phyloP scores from a whole-genome alignment of 148 eudicot species.

The Beta vulgaris region DNA sequence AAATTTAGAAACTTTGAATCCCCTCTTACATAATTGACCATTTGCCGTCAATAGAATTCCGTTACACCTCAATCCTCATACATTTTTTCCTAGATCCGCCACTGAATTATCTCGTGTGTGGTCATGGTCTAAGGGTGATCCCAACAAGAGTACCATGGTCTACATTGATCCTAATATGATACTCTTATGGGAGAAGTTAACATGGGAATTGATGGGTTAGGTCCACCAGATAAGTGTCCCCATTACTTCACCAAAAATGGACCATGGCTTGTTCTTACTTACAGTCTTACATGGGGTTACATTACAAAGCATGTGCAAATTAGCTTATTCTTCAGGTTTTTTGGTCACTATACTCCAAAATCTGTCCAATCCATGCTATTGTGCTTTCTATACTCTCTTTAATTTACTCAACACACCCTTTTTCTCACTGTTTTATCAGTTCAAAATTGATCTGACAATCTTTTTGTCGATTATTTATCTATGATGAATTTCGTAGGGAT shows the following conservation, averaged over 20 bases:
- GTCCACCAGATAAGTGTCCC: background rate
- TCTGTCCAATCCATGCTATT: slow-evolving; percentile 7
- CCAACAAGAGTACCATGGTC: no score
- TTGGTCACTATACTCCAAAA: slow-evolving; percentile 3
- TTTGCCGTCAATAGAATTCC: no score
- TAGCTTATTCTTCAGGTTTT: background rate
- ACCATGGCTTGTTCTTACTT: background rate
- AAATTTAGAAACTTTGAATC: no score
- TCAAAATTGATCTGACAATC: slow-evolving; percentile 1
- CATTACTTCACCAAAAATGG: background rate
- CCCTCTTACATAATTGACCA: no score
- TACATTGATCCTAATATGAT: background rate
- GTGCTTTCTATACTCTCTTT: background rate
- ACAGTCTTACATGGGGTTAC: background rate
- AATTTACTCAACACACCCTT: background rate
- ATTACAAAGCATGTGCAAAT: slow-evolving; percentile 13
- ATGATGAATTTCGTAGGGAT: background rate
- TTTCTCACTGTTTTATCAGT: no score
- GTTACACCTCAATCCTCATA: no score
- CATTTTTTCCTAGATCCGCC: no score
- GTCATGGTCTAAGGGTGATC: background rate
- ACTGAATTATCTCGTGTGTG: no score
- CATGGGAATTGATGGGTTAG: background rate
- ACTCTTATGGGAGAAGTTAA: background rate
- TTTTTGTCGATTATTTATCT: no score